phyloP scores from a whole-genome alignment of 1,284 basidiomycete genomes.

The Tausonia pullulans region DNA sequence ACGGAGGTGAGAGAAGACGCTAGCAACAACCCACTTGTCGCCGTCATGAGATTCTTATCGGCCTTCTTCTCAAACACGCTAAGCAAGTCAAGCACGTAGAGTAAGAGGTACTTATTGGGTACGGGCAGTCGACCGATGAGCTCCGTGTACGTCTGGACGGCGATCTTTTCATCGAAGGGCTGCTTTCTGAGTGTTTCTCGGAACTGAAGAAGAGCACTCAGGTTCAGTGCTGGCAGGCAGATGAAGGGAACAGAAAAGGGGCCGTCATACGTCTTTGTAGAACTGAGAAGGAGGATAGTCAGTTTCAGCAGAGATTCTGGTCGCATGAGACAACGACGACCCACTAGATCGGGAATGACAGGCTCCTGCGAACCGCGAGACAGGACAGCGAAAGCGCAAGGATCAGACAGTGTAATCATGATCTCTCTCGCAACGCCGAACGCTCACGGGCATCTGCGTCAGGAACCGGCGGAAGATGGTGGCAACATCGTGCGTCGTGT shows the following conservation, averaged over 20 bases:
- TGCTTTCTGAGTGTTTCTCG: constrained; percentile 63
- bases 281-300: constrained; percentile 60
- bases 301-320: background rate
- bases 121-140: constrained; percentile 76
- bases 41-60: constrained; percentile 90
- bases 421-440: background rate
- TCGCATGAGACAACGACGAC: constrained; percentile 16
- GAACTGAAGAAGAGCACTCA: constrained; percentile 44
- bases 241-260: constrained; percentile 18
- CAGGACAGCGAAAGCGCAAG: background rate
- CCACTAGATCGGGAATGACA: constrained; percentile 23
- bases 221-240: background rate
- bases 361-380: constrained; percentile 22
- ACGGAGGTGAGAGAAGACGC: constrained; percentile 8
- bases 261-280: constrained; percentile 56
- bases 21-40: constrained; percentile 26
- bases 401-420: constrained; percentile 3
- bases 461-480: constrained; percentile 91
- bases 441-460: constrained; percentile 83
- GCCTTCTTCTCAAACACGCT: constrained; percentile 86
- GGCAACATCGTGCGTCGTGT: constrained; percentile 90
- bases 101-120: constrained; percentile 82
- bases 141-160: constrained; percentile 65
- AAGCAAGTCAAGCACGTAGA: constrained; percentile 90
- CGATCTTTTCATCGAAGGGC: constrained; percentile 48